Conservation (phyloP, 305 asterid genomes). For the Salvia sclarea region DNA sequence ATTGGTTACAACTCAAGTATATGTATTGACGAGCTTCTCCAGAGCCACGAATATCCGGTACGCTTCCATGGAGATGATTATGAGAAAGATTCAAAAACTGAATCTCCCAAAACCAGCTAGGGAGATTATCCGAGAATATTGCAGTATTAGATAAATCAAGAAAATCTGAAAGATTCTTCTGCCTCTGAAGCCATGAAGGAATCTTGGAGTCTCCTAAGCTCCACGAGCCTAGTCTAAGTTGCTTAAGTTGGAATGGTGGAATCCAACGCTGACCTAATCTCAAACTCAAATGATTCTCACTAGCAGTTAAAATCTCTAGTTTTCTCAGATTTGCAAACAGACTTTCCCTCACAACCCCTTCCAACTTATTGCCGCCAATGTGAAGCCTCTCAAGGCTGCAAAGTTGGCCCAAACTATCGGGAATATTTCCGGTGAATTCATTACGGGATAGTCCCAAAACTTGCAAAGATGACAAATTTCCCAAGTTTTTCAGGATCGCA, state of each 20-base stretch:
- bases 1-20: slow-evolving; percentile 28
- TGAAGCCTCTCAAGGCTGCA: background rate
- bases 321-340: background rate
- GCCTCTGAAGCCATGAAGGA: slow-evolving; percentile 31
- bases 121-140: slow-evolving; percentile 21
- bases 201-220: background rate
- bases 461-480: background rate
- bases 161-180: background rate
- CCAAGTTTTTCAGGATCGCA: background rate
- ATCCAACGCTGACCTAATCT: background rate
- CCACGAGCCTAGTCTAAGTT: background rate
- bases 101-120: slow-evolving; percentile 39
- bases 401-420: background rate
- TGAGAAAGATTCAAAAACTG: slow-evolving; percentile 9
- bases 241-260: background rate
- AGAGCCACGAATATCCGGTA: background rate
- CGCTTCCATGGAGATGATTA: slow-evolving; percentile 14
- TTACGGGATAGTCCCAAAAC: background rate
- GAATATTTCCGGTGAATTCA: background rate
- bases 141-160: slow-evolving; percentile 32
- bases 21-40: background rate
- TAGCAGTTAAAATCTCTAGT: background rate
- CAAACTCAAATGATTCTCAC: background rate
- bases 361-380: background rate
- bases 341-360: background rate